Base-by-base conservation (phyloP, 495 filamentous ascomycete genomes). In the Durotheca rogersii region DNA sequence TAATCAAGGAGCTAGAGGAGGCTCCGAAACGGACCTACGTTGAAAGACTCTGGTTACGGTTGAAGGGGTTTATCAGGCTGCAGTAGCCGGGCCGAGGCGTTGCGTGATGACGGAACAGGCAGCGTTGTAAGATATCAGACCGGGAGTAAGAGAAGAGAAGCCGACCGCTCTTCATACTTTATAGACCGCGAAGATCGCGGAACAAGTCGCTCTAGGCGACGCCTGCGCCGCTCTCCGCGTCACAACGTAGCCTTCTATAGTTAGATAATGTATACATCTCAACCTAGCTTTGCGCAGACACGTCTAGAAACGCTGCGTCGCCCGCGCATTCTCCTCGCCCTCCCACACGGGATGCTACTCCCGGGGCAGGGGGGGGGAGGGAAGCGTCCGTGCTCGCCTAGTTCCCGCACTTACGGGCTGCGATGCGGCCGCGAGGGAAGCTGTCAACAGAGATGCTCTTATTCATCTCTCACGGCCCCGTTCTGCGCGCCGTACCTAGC, bases 1-100 rank as follows among this genome's bases (percentile, higher is more conserved):
- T 96, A 4, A 62, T 88, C 45, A 74, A 70, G 44, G 90, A 91
- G 68, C 79, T 90, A 30, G 80, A 84, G 39, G 85, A 83, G 65
- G 87, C 85, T 12, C 86, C 86, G 17, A 73, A 64, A 32, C 71
- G 87, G 17, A 78, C 80, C 34, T 86, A 74, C 67, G 56, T 79
- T 19, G 73, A 75, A 2, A 72, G 80, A 41, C 36, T 82, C 50
- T 50, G 67, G 46, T 82, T 85, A 58, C 79, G 72, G 52, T 59
- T 87, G 58, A 78, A 74, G 57, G 87, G 87, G n/a, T 63, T 84
- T 46, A 67, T 91, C 38, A 73, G 85, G 36, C 70, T 88, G 32
- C 66, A 71, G 32, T 67, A 53, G 52, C 2, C 11, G 21, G 34
- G 3, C 6, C 15, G 19, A 30, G 6, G 6, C 21, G 17, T 5